These are phyloP conservation scores for Geosmithia putterillii DNA, from an alignment of 2,329 filamentous ascomycete genomes.

Conservation along the genomic window DNA sequence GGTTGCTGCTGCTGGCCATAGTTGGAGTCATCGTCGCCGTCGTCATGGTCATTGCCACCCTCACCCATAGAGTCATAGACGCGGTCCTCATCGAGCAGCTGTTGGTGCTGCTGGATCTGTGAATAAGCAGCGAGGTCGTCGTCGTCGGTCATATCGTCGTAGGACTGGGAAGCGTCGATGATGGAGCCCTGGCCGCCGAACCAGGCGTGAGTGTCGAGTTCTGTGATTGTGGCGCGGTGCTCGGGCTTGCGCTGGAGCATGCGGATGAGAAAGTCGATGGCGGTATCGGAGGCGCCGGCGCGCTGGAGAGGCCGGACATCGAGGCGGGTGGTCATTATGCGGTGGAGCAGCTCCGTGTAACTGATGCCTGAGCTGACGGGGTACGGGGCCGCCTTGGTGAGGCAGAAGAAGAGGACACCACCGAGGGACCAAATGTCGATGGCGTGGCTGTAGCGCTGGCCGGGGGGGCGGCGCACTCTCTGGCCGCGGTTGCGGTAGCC, in stretches of 20 bases:
- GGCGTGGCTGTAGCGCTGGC: slow-evolving; percentile 72
- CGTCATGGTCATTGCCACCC: slow-evolving; percentile 71
- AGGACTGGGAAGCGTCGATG: slow-evolving; percentile 29
- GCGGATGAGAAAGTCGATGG: slow-evolving; percentile 61
- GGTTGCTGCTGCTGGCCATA: slow-evolving; percentile 6
- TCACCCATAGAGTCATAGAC: slow-evolving; percentile 37
- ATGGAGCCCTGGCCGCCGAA: slow-evolving; percentile 27
- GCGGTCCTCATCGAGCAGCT: slow-evolving; percentile 19
- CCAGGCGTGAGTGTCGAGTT: slow-evolving; percentile 66
- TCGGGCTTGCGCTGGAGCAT: slow-evolving; percentile 77
- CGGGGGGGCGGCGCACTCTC: slow-evolving; percentile 44
- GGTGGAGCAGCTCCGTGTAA: slow-evolving; percentile 68
- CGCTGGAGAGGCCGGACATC: slow-evolving; percentile 52
- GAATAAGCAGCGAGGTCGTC: slow-evolving; percentile 43
- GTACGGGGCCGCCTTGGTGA: slow-evolving; percentile 74
- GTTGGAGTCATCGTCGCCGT: slow-evolving; percentile 51
- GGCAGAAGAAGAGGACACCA: slow-evolving; percentile 76
- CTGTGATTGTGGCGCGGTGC: slow-evolving; percentile 58
- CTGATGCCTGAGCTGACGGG: slow-evolving; percentile 64
- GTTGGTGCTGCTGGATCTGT: slow-evolving; percentile 30
- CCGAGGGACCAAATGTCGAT: slow-evolving; percentile 96
- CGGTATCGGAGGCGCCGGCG: slow-evolving; percentile 47
- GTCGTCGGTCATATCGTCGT: slow-evolving; percentile 51
- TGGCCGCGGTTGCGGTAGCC: slow-evolving; percentile 51
- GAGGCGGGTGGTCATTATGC: slow-evolving; percentile 70